phyloP scores from a whole-genome alignment of 345 rosid genomes.

The Eucalyptus camaldulensis region DNA sequence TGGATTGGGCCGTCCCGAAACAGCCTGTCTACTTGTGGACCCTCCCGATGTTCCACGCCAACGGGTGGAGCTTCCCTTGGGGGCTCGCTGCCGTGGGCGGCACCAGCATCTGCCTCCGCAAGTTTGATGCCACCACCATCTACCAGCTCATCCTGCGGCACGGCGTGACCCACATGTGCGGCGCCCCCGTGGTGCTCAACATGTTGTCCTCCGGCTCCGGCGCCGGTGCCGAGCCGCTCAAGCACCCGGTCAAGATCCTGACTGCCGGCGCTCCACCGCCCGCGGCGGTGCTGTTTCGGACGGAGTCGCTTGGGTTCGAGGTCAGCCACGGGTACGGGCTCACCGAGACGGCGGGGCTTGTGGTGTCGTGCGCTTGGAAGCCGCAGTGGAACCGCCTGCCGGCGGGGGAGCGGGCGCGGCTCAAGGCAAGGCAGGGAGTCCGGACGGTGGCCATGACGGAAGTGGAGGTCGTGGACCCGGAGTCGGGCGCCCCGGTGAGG shows the following conservation, averaged over 20 bases:
- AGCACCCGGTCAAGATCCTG: slow-evolving; percentile 41
- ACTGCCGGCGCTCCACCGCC: slow-evolving; percentile 92
- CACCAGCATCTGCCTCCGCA: slow-evolving; percentile 60
- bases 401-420: slow-evolving; percentile 38
- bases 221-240: slow-evolving; percentile 1
- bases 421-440: slow-evolving; percentile 72
- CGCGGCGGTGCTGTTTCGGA: slow-evolving; percentile 39
- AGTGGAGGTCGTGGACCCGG: slow-evolving; percentile 46
- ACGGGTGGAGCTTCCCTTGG: slow-evolving; percentile 79
- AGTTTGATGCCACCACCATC: slow-evolving; percentile 37
- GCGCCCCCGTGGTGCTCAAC: slow-evolving; percentile 79
- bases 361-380: slow-evolving; percentile 68
- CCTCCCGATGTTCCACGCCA: slow-evolving; percentile 80
- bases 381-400: slow-evolving; percentile 57
- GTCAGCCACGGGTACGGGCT: slow-evolving; percentile 75
- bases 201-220: slow-evolving; percentile 37
- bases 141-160: slow-evolving; percentile 36
- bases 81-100: slow-evolving; percentile 85
- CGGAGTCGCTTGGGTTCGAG: slow-evolving; percentile 54
- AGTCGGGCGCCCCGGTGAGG: slow-evolving; percentile 30
- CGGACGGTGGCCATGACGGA: slow-evolving; percentile 29
- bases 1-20: slow-evolving; percentile 47
- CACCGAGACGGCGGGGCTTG: slow-evolving; percentile 56
- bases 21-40: slow-evolving; percentile 81
- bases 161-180: slow-evolving; percentile 79